Percentiles rank a stretch among this genome's conserved stretches.
Conservation (phyloP, 441 rosid genomes). For the Populus hybrid region DNA sequence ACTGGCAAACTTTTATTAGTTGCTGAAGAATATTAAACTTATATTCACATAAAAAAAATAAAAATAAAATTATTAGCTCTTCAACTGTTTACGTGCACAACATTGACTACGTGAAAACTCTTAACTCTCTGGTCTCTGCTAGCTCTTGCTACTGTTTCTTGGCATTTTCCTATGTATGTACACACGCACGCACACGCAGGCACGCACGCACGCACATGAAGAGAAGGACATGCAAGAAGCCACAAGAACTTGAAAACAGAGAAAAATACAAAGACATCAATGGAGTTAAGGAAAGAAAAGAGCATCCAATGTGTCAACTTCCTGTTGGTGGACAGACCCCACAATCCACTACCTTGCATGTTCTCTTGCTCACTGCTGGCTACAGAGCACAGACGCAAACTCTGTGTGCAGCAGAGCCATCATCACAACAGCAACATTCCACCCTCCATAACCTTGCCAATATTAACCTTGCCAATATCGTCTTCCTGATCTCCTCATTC, state of each 20-base stretch:
- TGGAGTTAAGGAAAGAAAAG: constrained; percentile 1
- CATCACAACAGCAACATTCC: neutral
- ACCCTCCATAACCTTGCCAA: neutral
- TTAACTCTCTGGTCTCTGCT: too few species aligned
- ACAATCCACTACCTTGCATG: constrained; percentile 11
- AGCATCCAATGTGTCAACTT: neutral
- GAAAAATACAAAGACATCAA: neutral
- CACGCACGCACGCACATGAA: constrained; percentile 7
- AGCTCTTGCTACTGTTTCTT: too few species aligned
- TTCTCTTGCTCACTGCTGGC: neutral
- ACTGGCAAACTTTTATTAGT: too few species aligned
- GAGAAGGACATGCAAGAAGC: neutral
- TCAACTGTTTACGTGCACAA: too few species aligned
- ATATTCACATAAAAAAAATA: too few species aligned
- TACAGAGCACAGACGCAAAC: neutral
- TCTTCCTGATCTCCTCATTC: neutral
- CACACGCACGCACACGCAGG: neutral
- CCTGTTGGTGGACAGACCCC: constrained; percentile 11
- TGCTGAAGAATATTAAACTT: too few species aligned
- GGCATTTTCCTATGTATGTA: neutral
- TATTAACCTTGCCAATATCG: too few species aligned
- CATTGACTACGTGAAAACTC: too few species aligned
- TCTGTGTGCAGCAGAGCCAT: neutral
- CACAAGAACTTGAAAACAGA: neutral
- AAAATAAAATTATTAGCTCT: too few species aligned